Evolutionary conservation across 352 stramenopile genomes (phyloP), one percentile per base, ranked within the genome.

Genomic region (Phytophthora rubi): DNA sequence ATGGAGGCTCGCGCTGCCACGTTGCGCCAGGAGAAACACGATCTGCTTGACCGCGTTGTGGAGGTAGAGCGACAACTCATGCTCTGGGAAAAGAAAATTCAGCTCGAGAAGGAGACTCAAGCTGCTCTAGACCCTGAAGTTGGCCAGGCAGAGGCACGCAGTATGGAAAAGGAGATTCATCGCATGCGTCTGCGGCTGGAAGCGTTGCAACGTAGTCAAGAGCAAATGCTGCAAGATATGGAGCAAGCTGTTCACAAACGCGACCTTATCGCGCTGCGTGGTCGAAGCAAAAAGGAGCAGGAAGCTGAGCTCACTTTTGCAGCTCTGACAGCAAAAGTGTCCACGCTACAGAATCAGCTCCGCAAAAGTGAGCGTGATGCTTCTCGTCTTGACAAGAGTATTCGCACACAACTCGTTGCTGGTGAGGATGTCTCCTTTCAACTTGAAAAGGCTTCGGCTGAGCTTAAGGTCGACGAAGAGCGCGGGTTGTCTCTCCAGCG

Each of bases 21-120:
- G 8, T 80, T 98, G 6, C 92, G 96, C 39, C 72, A 80, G 18
- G 91, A 91, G 32, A 98, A 98, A 62, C 81, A 93, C 30, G 84
- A 93, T 9, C 73, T 98, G 3, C 65, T 98, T 4, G 85, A 96
- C 51, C 83, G 96, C 32, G 97, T 98, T 35, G 79, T 97, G 45
- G 93, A 98, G 55, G 80, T 88, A 6, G 96, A 99, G 79, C 82
- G 91, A 28, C 91, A 98, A 60, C 86, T 98, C 69, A 92, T 98
- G 83, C 75, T 98, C 5, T 98, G 94, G 96, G 95, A 98, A 73
- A 98, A 98, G 80, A 99, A 99, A 75, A 98, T 98, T 68, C 88
- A 98, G 73, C 74, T 98, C 0, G 97, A 99, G 71, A 98, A 98
- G 61, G 95, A 99, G 75, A 98, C 96, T 0, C 93, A 98, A 71